phyloP scores from a whole-genome alignment of 768 basidiomycete genomes.

The Amanita inopinata region DNA sequence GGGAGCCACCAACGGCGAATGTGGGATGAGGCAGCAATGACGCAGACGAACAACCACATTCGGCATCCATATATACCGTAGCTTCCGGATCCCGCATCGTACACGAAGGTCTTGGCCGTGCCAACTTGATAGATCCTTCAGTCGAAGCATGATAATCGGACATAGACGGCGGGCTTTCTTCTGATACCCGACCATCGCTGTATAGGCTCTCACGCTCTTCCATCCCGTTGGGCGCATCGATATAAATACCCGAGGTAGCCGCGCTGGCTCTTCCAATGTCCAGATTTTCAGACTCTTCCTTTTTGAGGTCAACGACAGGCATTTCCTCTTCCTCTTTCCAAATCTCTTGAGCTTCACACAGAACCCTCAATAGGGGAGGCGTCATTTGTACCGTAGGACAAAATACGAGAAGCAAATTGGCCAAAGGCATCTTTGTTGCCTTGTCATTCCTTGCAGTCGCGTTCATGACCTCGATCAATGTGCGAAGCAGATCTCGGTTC shows the following conservation, averaged over 20 bases:
- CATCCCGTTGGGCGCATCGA: slow-evolving; percentile 19
- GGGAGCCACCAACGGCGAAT: slow-evolving; percentile 8
- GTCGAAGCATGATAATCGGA: slow-evolving; percentile 29
- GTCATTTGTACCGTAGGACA: slow-evolving; percentile 81
- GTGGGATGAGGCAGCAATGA: slow-evolving; percentile 11
- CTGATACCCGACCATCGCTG: slow-evolving; percentile 17
- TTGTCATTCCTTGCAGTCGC: slow-evolving; percentile 57
- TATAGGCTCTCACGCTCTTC: slow-evolving; percentile 17
- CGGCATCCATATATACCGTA: slow-evolving; percentile 29
- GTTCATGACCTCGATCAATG: slow-evolving; percentile 72
- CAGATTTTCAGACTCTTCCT: slow-evolving; percentile 12
- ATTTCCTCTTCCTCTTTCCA: slow-evolving; percentile 38
- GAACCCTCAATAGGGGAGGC: slow-evolving; percentile 56
- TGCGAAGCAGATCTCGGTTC: slow-evolving; percentile 77
- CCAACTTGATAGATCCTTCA: slow-evolving; percentile 18
- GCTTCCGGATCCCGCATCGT: slow-evolving; percentile 20
- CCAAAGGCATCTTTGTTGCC: slow-evolving; percentile 88
- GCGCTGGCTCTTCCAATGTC: slow-evolving; percentile 18
- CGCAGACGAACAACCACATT: slow-evolving; percentile 22
- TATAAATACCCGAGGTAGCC: slow-evolving; percentile 15
- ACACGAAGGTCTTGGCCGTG: slow-evolving; percentile 12
- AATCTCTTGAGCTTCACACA: slow-evolving; percentile 63
- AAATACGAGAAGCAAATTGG: slow-evolving; percentile 80
- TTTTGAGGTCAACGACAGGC: slow-evolving; percentile 23
- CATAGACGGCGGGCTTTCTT: slow-evolving; percentile 18